phyloP scores from a whole-genome alignment of 1,284 basidiomycete species.

The Heterobasidion annosum region DNA sequence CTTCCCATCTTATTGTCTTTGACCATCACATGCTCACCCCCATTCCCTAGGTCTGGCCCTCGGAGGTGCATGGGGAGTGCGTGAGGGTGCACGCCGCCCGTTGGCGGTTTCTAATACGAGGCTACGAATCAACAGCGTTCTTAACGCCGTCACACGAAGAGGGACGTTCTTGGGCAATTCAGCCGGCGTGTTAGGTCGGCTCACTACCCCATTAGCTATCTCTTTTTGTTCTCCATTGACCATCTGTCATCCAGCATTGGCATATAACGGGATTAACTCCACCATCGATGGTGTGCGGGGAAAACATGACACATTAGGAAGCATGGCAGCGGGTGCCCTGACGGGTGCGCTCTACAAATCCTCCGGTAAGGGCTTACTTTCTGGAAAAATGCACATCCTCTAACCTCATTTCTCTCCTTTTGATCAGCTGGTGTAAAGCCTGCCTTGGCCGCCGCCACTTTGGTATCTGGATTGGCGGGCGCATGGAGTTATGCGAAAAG shows the following conservation, averaged over 20 bases:
- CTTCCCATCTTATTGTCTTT: constrained; percentile 63
- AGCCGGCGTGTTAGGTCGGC: constrained; percentile 89
- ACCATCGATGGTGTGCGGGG: constrained; percentile 85
- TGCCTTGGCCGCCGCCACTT: constrained; percentile 78
- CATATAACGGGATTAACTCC: constrained; percentile 96
- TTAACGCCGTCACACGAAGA: constrained; percentile 94
- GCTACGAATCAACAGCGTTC: constrained; percentile 91
- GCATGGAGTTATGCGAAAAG: constrained; percentile 91
- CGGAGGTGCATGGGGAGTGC: constrained; percentile 93
- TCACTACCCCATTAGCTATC: constrained; percentile 13
- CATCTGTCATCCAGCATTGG: constrained; percentile 50
- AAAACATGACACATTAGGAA: constrained; percentile 86
- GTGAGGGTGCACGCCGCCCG: constrained; percentile 86
- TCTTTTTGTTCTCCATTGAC: constrained; percentile 24
- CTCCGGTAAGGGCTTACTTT: constrained; percentile 51
- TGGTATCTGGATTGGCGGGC: constrained; percentile 85
- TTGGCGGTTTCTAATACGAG: constrained; percentile 78
- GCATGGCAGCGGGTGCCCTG: constrained; percentile 86
- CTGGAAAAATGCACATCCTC: constrained; percentile 18
- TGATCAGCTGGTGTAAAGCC: constrained; percentile 80
- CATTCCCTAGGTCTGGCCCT: constrained; percentile 76
- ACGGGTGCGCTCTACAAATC: constrained; percentile 92
- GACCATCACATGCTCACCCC: constrained; percentile 61
- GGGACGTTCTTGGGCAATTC: constrained; percentile 98
- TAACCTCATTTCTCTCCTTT: constrained; percentile 25